These are phyloP conservation scores for Yarrowia sp. DNA, from an alignment of 805 yeast genomes.

Conservation along the genomic window DNA sequence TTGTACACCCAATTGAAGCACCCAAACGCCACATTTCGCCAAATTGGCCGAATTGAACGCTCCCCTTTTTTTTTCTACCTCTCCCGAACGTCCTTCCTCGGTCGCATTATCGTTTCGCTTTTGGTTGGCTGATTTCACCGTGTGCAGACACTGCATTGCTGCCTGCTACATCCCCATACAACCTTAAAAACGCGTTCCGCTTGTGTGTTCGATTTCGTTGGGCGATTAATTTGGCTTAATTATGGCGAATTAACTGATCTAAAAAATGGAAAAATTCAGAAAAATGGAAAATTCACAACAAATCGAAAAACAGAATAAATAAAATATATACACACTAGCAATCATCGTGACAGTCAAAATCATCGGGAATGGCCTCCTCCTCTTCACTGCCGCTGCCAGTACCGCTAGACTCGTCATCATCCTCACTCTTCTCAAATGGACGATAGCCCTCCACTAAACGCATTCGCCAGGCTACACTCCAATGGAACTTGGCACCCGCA, in stretches of 20 bases:
- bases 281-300: no score
- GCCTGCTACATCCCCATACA: conserved; percentile 6
- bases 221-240: not conserved
- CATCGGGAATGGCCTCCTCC: conserved; percentile 2
- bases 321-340: no score
- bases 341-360: not conserved
- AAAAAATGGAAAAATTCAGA: no score
- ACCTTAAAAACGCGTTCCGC: not conserved
- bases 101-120: conserved; percentile 15
- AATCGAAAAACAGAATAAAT: no score
- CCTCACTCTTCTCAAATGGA: not conserved
- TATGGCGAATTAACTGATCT: no score
- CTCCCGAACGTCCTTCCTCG: not conserved
- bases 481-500: conserved; percentile 5
- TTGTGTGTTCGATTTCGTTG: not conserved
- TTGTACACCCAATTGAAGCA: not conserved
- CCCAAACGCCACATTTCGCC: not conserved
- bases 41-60: not conserved
- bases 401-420: not conserved
- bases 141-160: no score
- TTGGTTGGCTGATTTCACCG: conserved; percentile 18
- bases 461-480: conserved; percentile 20
- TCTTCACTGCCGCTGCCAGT: not conserved
- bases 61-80: no score
- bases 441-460: not conserved